phyloP scores from a whole-genome alignment of 805 yeast species.

The Candida qinlingensis region DNA sequence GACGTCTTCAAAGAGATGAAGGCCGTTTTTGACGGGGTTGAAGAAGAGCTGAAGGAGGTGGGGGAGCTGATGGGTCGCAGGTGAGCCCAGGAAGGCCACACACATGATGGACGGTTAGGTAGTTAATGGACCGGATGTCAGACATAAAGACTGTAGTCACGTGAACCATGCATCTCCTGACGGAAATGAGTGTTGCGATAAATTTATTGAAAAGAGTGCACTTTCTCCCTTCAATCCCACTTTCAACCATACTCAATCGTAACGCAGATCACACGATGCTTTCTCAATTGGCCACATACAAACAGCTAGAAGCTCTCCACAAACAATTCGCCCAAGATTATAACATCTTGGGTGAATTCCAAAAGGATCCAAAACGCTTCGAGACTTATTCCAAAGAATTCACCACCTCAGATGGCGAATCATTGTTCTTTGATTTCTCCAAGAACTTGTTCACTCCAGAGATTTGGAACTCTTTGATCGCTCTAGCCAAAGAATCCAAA shows the following conservation, averaged over 20 bases:
- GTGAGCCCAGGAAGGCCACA: no score
- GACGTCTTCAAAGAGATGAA: conserved; percentile 7
- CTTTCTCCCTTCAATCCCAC: neutral
- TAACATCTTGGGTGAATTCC: conserved; percentile 68
- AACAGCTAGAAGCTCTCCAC: conserved; percentile 64
- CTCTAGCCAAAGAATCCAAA: conserved; percentile 85
- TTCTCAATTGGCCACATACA: conserved; percentile 80
- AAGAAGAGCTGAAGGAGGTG: conserved; percentile 11
- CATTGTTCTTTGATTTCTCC: conserved; percentile 91
- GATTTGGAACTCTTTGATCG: conserved; percentile 57
- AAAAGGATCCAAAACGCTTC: conserved; percentile 68
- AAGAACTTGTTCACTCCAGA: conserved; percentile 91
- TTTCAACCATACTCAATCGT: neutral
- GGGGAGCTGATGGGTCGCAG: conserved; percentile 10
- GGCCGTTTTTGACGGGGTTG: conserved; percentile 10
- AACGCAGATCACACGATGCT: neutral
- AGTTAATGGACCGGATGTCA: neutral
- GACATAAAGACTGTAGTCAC: neutral
- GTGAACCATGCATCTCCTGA: neutral
- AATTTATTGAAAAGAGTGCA: neutral
- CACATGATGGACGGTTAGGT: neutral
- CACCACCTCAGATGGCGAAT: conserved; percentile 78
- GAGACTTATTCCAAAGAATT: conserved; percentile 72
- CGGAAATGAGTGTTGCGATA: conserved; percentile 1
- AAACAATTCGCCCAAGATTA: conserved; percentile 64